phyloP scores from a whole-genome alignment of 352 stramenopile species.

The Phytophthora hibernalis region DNA sequence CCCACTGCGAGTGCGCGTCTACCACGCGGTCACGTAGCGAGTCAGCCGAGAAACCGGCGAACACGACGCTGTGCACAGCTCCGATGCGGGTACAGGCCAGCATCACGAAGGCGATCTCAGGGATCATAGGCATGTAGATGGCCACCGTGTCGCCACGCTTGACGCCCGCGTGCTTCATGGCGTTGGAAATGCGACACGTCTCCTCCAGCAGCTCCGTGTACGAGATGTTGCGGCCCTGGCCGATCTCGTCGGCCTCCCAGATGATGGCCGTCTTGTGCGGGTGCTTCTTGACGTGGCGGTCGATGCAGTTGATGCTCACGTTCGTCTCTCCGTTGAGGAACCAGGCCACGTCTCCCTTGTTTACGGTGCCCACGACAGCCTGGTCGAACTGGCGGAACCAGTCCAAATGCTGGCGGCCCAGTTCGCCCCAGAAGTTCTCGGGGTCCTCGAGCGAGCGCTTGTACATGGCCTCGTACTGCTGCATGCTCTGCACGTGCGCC shows the following conservation, averaged over 20 bases:
- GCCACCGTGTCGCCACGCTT: slow-evolving; percentile 94
- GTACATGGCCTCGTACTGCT: slow-evolving; percentile 87
- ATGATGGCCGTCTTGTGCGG: slow-evolving; percentile 94
- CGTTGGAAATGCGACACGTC: slow-evolving; percentile 94
- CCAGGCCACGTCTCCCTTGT: slow-evolving; percentile 91
- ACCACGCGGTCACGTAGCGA: slow-evolving; percentile 94
- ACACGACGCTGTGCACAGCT: slow-evolving; percentile 97
- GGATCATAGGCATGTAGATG: slow-evolving; percentile 99
- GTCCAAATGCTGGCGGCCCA: slow-evolving; percentile 87
- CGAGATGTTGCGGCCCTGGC: slow-evolving; percentile 63
- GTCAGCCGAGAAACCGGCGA: slow-evolving; percentile 95
- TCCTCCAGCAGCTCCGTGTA: slow-evolving; percentile 54
- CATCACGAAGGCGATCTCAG: slow-evolving; percentile 97
- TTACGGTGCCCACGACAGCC: slow-evolving; percentile 82
- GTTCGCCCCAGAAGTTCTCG: slow-evolving; percentile 91
- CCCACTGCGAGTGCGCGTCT: slow-evolving; percentile 86
- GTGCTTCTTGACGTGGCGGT: slow-evolving; percentile 88
- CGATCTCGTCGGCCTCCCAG: slow-evolving; percentile 96
- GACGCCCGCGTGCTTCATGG: slow-evolving; percentile 88
- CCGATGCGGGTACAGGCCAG: slow-evolving; percentile 97
- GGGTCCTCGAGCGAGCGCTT: slow-evolving; percentile 88
- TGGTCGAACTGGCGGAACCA: slow-evolving; percentile 96
- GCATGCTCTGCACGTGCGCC: slow-evolving; percentile 73
- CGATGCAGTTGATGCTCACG: slow-evolving; percentile 94
- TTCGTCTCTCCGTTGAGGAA: slow-evolving; percentile 96